phyloP scores from a whole-genome alignment of 441 rosid genomes.

The Erodium chrysanthum region DNA sequence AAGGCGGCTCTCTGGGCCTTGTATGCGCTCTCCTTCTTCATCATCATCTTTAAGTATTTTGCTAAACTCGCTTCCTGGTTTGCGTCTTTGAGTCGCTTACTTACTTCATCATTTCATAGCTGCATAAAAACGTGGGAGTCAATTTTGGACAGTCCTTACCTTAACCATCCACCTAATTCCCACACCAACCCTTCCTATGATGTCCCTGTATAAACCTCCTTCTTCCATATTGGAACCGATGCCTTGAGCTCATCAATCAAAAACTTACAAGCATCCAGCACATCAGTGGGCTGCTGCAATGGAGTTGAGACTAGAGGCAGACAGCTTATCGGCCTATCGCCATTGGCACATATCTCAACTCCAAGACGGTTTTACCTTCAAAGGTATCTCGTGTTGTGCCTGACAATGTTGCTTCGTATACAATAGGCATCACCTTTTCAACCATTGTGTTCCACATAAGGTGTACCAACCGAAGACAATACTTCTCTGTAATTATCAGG shows the following conservation, averaged over 20 bases:
- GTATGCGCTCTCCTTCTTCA: too few species aligned
- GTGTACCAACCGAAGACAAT: too few species aligned
- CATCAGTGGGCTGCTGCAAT: constrained; percentile 49
- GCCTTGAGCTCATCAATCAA: constrained; percentile 75
- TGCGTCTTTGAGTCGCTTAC: too few species aligned
- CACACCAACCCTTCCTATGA: constrained; percentile 13
- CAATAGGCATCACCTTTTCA: too few species aligned
- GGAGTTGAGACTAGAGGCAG: constrained; percentile 46
- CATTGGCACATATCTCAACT: constrained; percentile 75
- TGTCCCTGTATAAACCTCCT: constrained; percentile 51
- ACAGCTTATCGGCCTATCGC: too few species aligned
- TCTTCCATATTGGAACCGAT: constrained; percentile 81
- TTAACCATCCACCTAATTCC: constrained; percentile 16
- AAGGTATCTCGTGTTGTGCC: constrained; percentile 76
- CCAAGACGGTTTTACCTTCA: constrained; percentile 62
- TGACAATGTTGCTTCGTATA: constrained; percentile 47
- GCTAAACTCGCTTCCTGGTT: too few species aligned
- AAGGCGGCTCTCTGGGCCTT: too few species aligned
- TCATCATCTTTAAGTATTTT: too few species aligned
- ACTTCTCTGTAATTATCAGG: too few species aligned
- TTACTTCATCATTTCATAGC: too few species aligned
- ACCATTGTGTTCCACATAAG: too few species aligned
- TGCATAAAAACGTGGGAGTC: too few species aligned
- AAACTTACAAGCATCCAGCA: constrained; percentile 66
- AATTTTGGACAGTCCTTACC: background rate